Evolutionary conservation across 75 land plant species (phyloP).

Genomic region (Larix kaempferi): DNA sequence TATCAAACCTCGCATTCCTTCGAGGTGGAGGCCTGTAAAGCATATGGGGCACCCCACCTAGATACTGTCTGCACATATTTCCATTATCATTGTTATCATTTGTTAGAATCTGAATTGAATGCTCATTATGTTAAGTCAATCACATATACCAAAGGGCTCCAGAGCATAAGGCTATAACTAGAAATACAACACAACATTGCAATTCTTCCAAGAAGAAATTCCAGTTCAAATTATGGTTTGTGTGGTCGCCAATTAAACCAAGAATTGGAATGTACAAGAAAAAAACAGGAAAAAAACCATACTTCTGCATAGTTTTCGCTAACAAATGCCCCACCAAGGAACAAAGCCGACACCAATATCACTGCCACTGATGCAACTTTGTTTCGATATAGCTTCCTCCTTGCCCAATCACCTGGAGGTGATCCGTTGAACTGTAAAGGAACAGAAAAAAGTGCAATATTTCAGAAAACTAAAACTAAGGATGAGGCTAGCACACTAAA

Average conservation of each 20-base stretch:
- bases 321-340: conserved; percentile 25
- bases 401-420: background rate
- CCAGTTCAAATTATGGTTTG: background rate
- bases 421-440: background rate
- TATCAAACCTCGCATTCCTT: conserved; percentile 31
- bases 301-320: conserved; percentile 32
- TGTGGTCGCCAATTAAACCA: background rate
- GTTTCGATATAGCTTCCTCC: conserved; percentile 19
- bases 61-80: conserved; percentile 25
- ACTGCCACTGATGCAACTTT: conserved; percentile 18
- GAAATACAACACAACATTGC: background rate
- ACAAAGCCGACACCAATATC: conserved; percentile 22
- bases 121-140: background rate
- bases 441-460: background rate
- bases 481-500: background rate
- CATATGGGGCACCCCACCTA: conserved; percentile 19
- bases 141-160: background rate
- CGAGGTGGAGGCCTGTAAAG: background rate
- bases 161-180: background rate
- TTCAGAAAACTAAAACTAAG: background rate
- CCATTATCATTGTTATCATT: background rate
- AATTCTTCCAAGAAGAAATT: background rate
- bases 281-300: conserved; percentile 6
- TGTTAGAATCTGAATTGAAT: background rate
- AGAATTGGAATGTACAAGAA: background rate